phyloP scores from a whole-genome alignment of 352 stramenopile genomes.

The Plasmopara viticola region DNA sequence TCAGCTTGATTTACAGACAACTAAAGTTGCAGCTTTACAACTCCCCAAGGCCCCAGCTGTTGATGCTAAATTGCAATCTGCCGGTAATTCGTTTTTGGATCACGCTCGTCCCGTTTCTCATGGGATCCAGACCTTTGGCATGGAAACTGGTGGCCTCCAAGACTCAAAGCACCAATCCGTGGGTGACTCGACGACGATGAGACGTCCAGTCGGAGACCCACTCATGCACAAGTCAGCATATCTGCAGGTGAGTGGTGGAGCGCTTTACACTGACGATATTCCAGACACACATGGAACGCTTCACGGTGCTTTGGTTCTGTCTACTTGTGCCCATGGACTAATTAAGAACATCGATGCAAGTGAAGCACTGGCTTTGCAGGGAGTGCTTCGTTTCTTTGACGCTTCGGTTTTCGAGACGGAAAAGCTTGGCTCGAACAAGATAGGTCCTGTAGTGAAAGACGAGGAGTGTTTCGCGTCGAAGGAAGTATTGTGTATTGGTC shows the following conservation, averaged over 20 bases:
- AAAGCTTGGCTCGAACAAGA: constrained; percentile 63
- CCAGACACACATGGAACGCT: constrained; percentile 80
- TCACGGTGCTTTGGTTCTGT: constrained; percentile 90
- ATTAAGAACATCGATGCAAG: constrained; percentile 86
- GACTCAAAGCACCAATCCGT: constrained; percentile 55
- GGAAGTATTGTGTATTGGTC: constrained; percentile 67
- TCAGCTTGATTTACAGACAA: constrained; percentile 31
- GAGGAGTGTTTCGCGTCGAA: constrained; percentile 82
- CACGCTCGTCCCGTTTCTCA: constrained; percentile 43
- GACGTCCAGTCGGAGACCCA: constrained; percentile 80
- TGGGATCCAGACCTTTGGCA: constrained; percentile 51
- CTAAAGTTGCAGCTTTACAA: constrained; percentile 4
- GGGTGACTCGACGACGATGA: constrained; percentile 30
- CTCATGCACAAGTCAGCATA: constrained; percentile 91
- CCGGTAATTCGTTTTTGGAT: constrained; percentile 49
- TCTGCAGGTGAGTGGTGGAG: constrained; percentile 92
- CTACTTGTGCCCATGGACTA: constrained; percentile 62
- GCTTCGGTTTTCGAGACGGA: constrained; percentile 60
- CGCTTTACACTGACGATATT: constrained; percentile 94
- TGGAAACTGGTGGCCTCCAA: constrained; percentile 57
- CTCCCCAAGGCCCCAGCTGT: constrained; percentile 29
- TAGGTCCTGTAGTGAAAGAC: constrained; percentile 78
- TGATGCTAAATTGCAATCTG: constrained; percentile 37
- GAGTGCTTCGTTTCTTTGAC: constrained; percentile 87
- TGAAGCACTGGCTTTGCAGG: constrained; percentile 75